phyloP scores from a whole-genome alignment of 2,329 filamentous ascomycete species.

The Fusarium sp. region DNA sequence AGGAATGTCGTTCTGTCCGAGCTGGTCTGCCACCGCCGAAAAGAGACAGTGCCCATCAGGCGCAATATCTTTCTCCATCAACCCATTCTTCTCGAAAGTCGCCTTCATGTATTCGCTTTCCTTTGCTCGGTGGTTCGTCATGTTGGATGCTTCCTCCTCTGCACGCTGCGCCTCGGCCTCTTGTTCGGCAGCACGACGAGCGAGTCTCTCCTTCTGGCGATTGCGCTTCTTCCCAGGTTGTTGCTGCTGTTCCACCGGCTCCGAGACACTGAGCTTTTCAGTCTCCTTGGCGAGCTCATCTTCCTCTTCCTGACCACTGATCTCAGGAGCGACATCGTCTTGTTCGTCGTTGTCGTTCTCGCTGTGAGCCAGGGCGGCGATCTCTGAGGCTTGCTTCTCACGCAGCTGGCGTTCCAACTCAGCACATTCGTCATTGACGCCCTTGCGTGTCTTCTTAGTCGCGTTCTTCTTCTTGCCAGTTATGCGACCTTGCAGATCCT shows the following conservation, averaged over 20 bases:
- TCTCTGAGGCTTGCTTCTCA: slow-evolving; percentile 75
- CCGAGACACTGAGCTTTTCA: slow-evolving; percentile 42
- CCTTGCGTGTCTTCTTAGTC: slow-evolving; percentile 85
- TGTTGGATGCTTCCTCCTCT: slow-evolving; percentile 78
- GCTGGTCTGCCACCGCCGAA: slow-evolving; percentile 88
- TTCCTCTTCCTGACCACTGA: slow-evolving; percentile 15
- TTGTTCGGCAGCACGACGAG: slow-evolving; percentile 87
- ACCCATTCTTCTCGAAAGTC: slow-evolving; percentile 71
- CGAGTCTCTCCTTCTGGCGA: slow-evolving; percentile 90
- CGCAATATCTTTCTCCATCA: slow-evolving; percentile 82
- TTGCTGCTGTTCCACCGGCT: slow-evolving; percentile 26
- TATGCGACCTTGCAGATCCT: slow-evolving; percentile 85
- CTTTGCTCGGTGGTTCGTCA: slow-evolving; percentile 78
- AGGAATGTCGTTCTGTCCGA: slow-evolving; percentile 66
- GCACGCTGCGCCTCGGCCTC: slow-evolving; percentile 77
- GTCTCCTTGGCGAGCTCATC: slow-evolving; percentile 38
- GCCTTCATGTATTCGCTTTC: slow-evolving; percentile 79
- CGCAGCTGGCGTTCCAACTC: slow-evolving; percentile 75
- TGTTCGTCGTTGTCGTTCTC: slow-evolving; percentile 39
- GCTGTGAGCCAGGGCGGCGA: slow-evolving; percentile 58
- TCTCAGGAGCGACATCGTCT: slow-evolving; percentile 10
- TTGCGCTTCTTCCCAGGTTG: slow-evolving; percentile 79
- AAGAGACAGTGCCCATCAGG: slow-evolving; percentile 97
- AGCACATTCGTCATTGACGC: slow-evolving; percentile 81
- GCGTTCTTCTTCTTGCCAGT: slow-evolving; percentile 98